These are phyloP conservation scores for Arthrobotrys iridis DNA, from an alignment of 2,329 filamentous ascomycete species.

Conservation along the genomic window DNA sequence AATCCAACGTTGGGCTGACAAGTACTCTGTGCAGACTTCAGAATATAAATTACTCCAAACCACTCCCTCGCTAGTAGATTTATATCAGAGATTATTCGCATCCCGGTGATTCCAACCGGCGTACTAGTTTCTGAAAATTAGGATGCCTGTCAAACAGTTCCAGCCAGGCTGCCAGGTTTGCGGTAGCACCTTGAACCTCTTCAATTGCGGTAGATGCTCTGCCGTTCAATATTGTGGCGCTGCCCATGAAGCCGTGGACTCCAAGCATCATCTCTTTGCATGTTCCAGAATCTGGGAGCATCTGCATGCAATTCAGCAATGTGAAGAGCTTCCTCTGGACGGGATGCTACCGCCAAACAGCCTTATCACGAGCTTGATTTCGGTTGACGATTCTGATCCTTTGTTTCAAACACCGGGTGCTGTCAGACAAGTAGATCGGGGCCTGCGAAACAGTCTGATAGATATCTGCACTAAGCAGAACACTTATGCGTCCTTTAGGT, in stretches of 20 bases:
- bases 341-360: not conserved
- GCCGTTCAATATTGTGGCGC: slow-evolving; percentile 28
- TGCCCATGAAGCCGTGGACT: slow-evolving; percentile 1
- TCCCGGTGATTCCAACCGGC: too few relatives aligned
- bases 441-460: not conserved
- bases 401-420: not conserved
- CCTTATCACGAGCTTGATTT: not conserved
- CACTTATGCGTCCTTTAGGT: slow-evolving; percentile 1
- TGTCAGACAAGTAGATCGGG: not conserved
- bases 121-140: not conserved
- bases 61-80: not conserved
- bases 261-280: not conserved
- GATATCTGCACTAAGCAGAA: not conserved
- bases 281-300: slow-evolving; percentile 15
- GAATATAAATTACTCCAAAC: too few relatives aligned
- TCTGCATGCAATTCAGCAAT: not conserved
- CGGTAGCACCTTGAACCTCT: not conserved
- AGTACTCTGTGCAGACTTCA: too few relatives aligned
- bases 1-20: too few relatives aligned
- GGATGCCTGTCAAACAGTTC: not conserved
- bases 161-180: slow-evolving; percentile 18
- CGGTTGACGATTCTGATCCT: not conserved
- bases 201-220: slow-evolving; percentile 7
- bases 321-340: not conserved
- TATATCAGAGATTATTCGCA: too few relatives aligned